Conservation (phyloP, 2,329 filamentous ascomycete genomes). For the Botrytis fragariae region DNA sequence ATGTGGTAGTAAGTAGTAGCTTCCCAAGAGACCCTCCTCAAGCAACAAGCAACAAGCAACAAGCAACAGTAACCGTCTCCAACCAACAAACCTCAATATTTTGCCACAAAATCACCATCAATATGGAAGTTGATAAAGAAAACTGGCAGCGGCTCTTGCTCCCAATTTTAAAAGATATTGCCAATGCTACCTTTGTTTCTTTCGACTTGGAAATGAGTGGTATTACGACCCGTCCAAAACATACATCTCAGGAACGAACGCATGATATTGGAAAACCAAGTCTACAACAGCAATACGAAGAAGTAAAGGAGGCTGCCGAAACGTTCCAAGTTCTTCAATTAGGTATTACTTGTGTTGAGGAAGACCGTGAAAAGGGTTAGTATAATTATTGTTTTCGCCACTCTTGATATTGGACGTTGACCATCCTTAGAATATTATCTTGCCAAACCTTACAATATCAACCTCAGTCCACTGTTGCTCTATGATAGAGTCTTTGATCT, state of each 20-base stretch:
- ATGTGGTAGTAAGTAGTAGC: background rate
- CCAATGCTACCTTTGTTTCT: constrained; percentile 58
- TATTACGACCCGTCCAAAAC: constrained; percentile 46
- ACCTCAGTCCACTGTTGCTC: constrained; percentile 53
- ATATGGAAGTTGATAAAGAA: constrained; percentile 17
- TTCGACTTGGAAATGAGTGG: constrained; percentile 68
- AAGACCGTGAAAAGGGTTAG: constrained; percentile 51
- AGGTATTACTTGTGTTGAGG: constrained; percentile 63
- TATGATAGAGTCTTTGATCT: constrained; percentile 47
- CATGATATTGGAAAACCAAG: constrained; percentile 45
- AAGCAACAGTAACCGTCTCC: background rate
- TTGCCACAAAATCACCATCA: background rate
- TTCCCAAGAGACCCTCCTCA: background rate
- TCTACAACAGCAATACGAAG: constrained; percentile 59
- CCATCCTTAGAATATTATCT: constrained; percentile 48
- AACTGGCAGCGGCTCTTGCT: constrained; percentile 46
- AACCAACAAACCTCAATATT: background rate
- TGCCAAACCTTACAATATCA: constrained; percentile 63
- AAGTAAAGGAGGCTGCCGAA: constrained; percentile 59
- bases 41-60: background rate
- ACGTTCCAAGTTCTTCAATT: constrained; percentile 64
- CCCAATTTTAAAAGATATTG: constrained; percentile 55
- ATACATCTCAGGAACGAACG: constrained; percentile 33
- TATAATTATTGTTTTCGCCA: background rate
- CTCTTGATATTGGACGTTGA: background rate